Base-by-base conservation (phyloP, 2,329 filamentous ascomycete species). In the Didymella glomerata region DNA sequence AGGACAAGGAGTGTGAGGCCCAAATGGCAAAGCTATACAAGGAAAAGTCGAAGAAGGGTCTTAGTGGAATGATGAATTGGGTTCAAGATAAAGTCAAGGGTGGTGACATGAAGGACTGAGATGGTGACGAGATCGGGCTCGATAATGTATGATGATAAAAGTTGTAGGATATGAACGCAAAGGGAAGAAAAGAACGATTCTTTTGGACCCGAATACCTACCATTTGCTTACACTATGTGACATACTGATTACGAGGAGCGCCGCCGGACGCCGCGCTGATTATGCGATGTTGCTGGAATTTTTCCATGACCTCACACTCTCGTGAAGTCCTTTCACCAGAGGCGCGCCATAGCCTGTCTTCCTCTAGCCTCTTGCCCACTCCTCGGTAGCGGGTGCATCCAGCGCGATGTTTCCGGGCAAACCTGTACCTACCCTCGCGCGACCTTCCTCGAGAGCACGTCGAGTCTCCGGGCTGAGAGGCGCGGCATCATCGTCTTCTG, bases 401-500 rank as follows among this genome's bases (percentile, higher is more conserved):
- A 66, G 61, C 2, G 42, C 61, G 6, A 68, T 45, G 6, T 67
- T 59, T 4, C 62, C 63, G 2, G 66, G 61, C 6, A 73, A 34
- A 14, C 55, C 64, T 32, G 63, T 65, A 30, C 62, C 67, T 41
- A 67, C 59, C 10, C 61, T 63, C 20, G 62, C 57, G 22, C 53
- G 61, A 10, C 68, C 66, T 16, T 59, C 54, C 36, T 73, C 68
- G 20, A 73, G 67, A 1, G 68, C 56, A 36, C 66, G 67, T 14
- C 52, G 62, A 27, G 57, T 38, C 24, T 59, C 57, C 9, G 56
- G 50, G 40, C 50, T 54, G 0, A 54, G 34, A 1, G 60, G 42
- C 1, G 42, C 46, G 6, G 42, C 30, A 20, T 65, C 60, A 14
- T 64, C 65, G 2, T 63, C 63, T 3, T 70, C 63, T 8, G 69